Percentiles rank a stretch among this genome's conserved stretches.
These are phyloP conservation scores for Dichotomopilus funicola DNA, from an alignment of 2,329 filamentous ascomycete species.

Conservation along the genomic window DNA sequence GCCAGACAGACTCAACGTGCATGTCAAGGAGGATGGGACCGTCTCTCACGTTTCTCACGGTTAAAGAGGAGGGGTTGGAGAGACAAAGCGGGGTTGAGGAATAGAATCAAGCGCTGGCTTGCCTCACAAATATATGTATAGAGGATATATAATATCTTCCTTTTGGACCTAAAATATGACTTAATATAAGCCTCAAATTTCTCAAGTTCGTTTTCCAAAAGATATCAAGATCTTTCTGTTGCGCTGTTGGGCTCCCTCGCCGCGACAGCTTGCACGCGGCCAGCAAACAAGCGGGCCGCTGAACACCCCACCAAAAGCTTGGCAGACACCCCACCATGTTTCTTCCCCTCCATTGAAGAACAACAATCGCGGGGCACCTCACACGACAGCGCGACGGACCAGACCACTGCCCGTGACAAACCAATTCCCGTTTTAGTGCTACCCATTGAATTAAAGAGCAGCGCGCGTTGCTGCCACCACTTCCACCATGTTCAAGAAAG, in stretches of 20 bases:
- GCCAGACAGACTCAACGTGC: conserved; percentile 51
- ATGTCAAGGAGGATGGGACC: conserved; percentile 53
- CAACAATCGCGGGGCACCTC: conserved; percentile 16
- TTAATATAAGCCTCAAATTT: background rate
- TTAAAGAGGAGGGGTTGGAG: conserved; percentile 25
- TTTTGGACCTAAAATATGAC: background rate
- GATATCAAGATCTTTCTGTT: background rate
- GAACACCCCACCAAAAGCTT: conserved; percentile 15
- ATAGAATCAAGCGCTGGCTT: background rate
- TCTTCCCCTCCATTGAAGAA: conserved; percentile 10
- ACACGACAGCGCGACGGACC: background rate
- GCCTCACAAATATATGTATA: background rate
- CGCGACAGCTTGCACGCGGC: too few species aligned
- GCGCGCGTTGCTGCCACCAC: background rate
- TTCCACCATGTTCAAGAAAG: conserved; percentile 82
- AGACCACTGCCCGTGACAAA: background rate
- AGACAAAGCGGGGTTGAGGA: background rate
- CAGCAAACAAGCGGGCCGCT: background rate
- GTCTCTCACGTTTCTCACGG: conserved; percentile 54
- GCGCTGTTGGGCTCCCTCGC: too few species aligned
- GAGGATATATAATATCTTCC: background rate
- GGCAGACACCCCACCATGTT: conserved; percentile 8
- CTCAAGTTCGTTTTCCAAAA: background rate
- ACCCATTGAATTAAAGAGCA: background rate
- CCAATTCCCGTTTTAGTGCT: background rate